These are phyloP conservation scores for Leucocoprinus leucothites DNA, from an alignment of 768 basidiomycete genomes.

Conservation along the genomic window DNA sequence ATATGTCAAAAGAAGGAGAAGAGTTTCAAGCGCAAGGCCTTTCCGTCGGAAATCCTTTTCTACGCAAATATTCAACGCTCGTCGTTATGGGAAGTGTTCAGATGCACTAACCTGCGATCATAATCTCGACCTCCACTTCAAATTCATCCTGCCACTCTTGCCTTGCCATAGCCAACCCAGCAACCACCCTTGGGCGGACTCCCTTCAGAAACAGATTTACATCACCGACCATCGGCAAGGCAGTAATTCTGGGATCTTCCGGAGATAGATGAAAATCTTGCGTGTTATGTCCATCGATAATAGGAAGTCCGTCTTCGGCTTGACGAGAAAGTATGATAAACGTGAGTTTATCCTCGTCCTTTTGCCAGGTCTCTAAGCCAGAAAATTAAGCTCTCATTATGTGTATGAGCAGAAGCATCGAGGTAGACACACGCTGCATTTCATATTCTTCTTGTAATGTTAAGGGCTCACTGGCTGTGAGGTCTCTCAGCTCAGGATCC, in stretches of 20 bases:
- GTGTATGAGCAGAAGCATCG: neutral
- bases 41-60: constrained; percentile 66
- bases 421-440: constrained; percentile 68
- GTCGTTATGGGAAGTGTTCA: neutral
- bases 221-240: constrained; percentile 80
- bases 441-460: constrained; percentile 78
- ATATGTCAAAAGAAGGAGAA: constrained; percentile 68
- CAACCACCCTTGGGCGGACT: constrained; percentile 19
- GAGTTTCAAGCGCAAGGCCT: constrained; percentile 61
- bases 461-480: constrained; percentile 85
- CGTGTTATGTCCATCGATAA: neutral
- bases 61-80: constrained; percentile 21
- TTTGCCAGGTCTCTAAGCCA: constrained; percentile 73
- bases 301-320: constrained; percentile 14
- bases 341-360: constrained; percentile 87
- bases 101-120: constrained; percentile 75
- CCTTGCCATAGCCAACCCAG: constrained; percentile 7
- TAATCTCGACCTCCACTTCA: constrained; percentile 86
- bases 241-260: constrained; percentile 29
- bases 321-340: constrained; percentile 76
- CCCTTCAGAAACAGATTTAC: constrained; percentile 88
- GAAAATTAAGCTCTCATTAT: neutral
- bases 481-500: constrained; percentile 61
- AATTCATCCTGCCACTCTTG: constrained; percentile 38
- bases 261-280: constrained; percentile 18